These are phyloP conservation scores for Spathaspora hagerdaliae DNA, from an alignment of 805 yeast species.

Conservation along the genomic window DNA sequence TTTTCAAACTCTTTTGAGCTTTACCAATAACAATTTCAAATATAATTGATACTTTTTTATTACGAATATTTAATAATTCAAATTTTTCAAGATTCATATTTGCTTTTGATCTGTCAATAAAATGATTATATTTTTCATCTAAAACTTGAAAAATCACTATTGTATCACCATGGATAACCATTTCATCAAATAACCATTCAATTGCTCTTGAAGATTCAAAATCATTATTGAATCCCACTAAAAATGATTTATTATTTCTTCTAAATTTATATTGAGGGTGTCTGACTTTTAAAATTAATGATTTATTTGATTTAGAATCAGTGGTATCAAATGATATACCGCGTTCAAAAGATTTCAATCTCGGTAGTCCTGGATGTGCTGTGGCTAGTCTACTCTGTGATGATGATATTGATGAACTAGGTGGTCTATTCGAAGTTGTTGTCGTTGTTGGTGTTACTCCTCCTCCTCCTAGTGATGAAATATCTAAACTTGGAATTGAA, in stretches of 20 bases:
- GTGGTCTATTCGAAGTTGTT: not conserved
- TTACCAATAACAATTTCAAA: slow-evolving; percentile 40
- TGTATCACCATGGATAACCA: slow-evolving; percentile 42
- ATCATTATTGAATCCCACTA: slow-evolving; percentile 37
- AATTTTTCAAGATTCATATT: slow-evolving; percentile 24
- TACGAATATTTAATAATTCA: slow-evolving; percentile 31
- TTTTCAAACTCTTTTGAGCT: slow-evolving; percentile 34
- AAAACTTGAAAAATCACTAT: slow-evolving; percentile 38
- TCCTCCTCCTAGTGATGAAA: not conserved
- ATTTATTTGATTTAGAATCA: slow-evolving; percentile 25
- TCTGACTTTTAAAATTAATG: slow-evolving; percentile 37
- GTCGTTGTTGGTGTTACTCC: slow-evolving; percentile 1
- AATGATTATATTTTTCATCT: slow-evolving; percentile 27
- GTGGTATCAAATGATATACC: slow-evolving; percentile 42
- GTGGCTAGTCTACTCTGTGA: slow-evolving; percentile 2
- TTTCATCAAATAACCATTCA: slow-evolving; percentile 42
- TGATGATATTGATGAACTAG: slow-evolving; percentile 4
- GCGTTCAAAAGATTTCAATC: slow-evolving; percentile 25
- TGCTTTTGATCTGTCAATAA: slow-evolving; percentile 28
- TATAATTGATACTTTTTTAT: slow-evolving; percentile 34
- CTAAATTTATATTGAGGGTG: slow-evolving; percentile 42
- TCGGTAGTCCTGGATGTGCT: slow-evolving; percentile 8
- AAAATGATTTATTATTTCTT: slow-evolving; percentile 40
- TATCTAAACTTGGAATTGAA: not conserved
- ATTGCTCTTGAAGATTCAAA: slow-evolving; percentile 35